Evolutionary conservation across 169 alveolate species (phyloP).

Genomic region (Neospora caninum): DNA sequence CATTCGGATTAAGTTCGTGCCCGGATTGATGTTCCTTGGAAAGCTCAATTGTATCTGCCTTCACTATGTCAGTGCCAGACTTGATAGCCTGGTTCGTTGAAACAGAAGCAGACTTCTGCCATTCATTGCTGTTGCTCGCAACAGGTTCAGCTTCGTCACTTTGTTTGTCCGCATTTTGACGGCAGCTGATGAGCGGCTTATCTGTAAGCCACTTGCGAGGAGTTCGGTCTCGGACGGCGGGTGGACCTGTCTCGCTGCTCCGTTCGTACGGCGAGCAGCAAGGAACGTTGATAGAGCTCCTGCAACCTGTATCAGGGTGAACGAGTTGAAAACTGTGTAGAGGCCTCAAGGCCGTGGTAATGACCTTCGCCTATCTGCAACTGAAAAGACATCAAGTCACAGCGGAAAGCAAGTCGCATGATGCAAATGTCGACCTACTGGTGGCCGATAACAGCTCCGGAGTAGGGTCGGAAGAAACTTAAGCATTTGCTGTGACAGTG

Average conservation of each 20-base stretch:
- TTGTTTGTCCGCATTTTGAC: neutral
- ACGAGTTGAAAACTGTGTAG: too few relatives aligned
- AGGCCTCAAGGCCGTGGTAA: too few relatives aligned
- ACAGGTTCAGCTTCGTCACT: neutral
- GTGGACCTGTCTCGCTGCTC: neutral
- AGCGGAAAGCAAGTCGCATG: neutral
- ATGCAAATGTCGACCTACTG: neutral
- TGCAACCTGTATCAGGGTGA: neutral
- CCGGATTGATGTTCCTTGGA: too few relatives aligned
- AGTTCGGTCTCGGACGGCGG: neutral
- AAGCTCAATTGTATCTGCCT: too few relatives aligned
- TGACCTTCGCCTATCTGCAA: neutral
- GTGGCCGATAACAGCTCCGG: neutral
- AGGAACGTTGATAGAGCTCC: neutral
- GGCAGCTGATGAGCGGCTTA: neutral
- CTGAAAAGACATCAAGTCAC: neutral
- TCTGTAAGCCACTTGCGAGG: conserved; percentile 3
- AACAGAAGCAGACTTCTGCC: too few relatives aligned
- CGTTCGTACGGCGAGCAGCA: neutral
- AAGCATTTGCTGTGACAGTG: neutral
- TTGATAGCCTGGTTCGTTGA: too few relatives aligned
- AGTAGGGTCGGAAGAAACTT: neutral
- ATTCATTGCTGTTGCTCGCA: too few relatives aligned
- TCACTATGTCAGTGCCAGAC: too few relatives aligned
- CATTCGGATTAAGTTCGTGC: too few relatives aligned